A percentile compares a stretch with the other conserved stretches of the same genome.
phyloP scores from a whole-genome alignment of 2,329 filamentous ascomycete genomes.

The Stemphylium beticola region DNA sequence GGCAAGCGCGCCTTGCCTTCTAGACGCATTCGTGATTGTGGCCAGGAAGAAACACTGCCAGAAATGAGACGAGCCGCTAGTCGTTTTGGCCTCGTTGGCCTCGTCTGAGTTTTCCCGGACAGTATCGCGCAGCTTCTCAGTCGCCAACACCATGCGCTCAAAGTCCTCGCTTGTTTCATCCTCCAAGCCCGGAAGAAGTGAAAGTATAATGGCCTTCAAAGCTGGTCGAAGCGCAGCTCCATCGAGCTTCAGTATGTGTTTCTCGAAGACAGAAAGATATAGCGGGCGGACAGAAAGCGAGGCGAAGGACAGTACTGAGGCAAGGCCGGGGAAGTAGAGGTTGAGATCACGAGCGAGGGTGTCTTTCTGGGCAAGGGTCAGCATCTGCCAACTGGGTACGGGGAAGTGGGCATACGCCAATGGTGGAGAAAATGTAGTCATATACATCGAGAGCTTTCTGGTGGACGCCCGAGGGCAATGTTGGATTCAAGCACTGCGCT shows the following conservation, averaged over 20 bases:
- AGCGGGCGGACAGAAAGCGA: slow-evolving; percentile 87
- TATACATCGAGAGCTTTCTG: slow-evolving; percentile 98
- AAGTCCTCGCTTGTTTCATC: slow-evolving; percentile 98
- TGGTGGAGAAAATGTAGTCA: slow-evolving; percentile 82
- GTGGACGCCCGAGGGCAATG: slow-evolving; percentile 92
- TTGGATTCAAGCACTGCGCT: slow-evolving; percentile 92
- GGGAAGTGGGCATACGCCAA: slow-evolving; percentile 63
- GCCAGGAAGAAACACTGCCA: slow-evolving; percentile 98
- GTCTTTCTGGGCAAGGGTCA: slow-evolving; percentile 60
- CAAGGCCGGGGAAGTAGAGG: slow-evolving; percentile 87
- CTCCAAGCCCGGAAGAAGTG: slow-evolving; percentile 88
- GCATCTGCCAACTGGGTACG: slow-evolving; percentile 18
- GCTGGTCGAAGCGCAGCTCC: slow-evolving; percentile 78
- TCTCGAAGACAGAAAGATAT: slow-evolving; percentile 84
- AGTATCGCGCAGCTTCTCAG: slow-evolving; percentile 77
- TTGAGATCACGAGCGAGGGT: slow-evolving; percentile 81
- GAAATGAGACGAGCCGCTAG: slow-evolving; percentile 79
- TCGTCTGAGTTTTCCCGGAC: slow-evolving; percentile 63
- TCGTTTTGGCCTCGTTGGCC: slow-evolving; percentile 44
- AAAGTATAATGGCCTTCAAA: slow-evolving; percentile 86
- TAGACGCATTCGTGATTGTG: slow-evolving; percentile 84
- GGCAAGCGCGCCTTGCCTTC: slow-evolving; percentile 84
- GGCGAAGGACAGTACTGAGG: slow-evolving; percentile 89
- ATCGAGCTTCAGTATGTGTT: slow-evolving; percentile 75
- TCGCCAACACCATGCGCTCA: slow-evolving; percentile 78